These are phyloP conservation scores for Brassica incana DNA, from an alignment of 345 rosid genomes.

Conservation along the genomic window DNA sequence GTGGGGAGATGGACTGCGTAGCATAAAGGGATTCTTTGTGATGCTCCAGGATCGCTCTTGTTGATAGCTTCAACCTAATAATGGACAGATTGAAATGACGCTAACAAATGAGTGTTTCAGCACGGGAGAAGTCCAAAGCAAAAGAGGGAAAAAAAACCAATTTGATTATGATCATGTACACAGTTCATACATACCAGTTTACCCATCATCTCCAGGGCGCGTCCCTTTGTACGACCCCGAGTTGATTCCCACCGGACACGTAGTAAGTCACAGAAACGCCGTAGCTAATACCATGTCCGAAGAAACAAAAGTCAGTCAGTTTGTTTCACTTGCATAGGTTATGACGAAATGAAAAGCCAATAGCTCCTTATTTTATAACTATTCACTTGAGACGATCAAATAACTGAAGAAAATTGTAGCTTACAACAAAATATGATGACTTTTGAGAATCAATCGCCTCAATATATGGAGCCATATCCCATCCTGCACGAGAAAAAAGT, in stretches of 20 bases:
- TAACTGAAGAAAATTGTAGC: conserved; percentile 29
- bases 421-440: conserved; percentile 59
- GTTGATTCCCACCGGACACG: conserved; percentile 92
- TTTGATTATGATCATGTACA: not conserved
- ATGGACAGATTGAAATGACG: not conserved
- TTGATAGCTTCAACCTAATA: conserved; percentile 63
- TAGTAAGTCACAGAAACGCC: conserved; percentile 60
- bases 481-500: conserved; percentile 53
- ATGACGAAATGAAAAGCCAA: not conserved
- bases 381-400: not conserved
- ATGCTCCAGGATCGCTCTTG: conserved; percentile 55
- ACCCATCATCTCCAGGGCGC: conserved; percentile 88
- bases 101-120: conserved; percentile 11
- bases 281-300: conserved; percentile 49
- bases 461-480: conserved; percentile 98
- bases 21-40: conserved; percentile 64
- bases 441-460: conserved; percentile 90
- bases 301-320: conserved; percentile 6
- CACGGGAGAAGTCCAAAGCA: conserved; percentile 4
- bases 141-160: not conserved
- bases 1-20: conserved; percentile 62
- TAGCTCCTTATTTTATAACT: not conserved
- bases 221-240: conserved; percentile 83
- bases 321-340: conserved; percentile 16
- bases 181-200: conserved; percentile 59